Evolutionary conservation across 202 grass and related monocot genomes (phyloP), one percentile per base, ranked within the genome.

Genomic region (Alloteropsis angusta): DNA sequence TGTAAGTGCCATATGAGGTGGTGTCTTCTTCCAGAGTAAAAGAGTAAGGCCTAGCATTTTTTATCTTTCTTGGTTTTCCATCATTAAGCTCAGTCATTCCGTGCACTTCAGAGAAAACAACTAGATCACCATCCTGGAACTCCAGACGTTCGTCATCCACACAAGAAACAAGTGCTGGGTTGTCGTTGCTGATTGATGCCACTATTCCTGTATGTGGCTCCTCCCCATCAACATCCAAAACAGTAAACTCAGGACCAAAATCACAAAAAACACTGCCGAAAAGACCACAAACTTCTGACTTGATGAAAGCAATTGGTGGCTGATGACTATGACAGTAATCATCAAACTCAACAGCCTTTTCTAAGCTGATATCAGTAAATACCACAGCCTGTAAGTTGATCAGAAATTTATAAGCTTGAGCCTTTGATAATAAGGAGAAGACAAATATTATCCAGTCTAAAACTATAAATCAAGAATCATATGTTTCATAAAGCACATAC

Each of bases 1-100:
- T 47, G 26, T 94, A 97, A 18, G 60, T 49, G 6, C 94, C 94
- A 83, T 87, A 97, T 34, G 85, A 75, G 15, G 85, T 75, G 9
- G 95, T 98, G 76, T 98, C 95, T 84, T 98, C 95, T 83, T 98
- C 91, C 1, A 94, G 85, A 66, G 80, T 87, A 52, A 98, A 98
- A 13, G 91, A 98, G 55, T 82, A 94, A 65, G 95, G 89, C 44
- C 91, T 86, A 22, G 94, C 83, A 65, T 78, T 98, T 80, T 90
- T 98, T 38, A 98, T 84, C 75, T 90, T 92, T 81, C 95, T 92
- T 70, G 91, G 89, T 61, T 88, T 94, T 71, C 91, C 95, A 77
- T 94, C 95, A 65, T 98, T 94, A 42, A 98, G 80, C 44, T 98
- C 89, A 50, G 77, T 84, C 95, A 98, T 98, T 55, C 95, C 95